Evolutionary conservation across 2,329 filamentous ascomycete species (phyloP), one percentile per base, ranked within the genome.

Genomic region (Fusarium sublunatum): DNA sequence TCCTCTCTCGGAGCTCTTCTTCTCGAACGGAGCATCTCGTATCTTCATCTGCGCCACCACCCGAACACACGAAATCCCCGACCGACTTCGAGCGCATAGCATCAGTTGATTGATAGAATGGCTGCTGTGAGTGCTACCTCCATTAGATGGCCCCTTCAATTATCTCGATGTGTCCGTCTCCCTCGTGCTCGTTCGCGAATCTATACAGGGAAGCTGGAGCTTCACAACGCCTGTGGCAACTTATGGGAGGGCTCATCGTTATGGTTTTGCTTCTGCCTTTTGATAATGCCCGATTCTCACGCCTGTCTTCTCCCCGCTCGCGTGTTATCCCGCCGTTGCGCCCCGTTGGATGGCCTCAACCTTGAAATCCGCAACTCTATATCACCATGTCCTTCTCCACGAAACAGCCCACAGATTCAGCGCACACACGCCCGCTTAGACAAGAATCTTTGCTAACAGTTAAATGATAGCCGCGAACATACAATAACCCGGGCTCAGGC

Each of bases 401-500:
- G 10, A 34, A 32, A 44, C 22, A 26, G n/a, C 49, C n/a, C 32
- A 9, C 19, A 22, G 42, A 40, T 36, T 31, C n/a, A 51, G 35
- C 15, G 31, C 39, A 39, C 39, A 19, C 45, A 46, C 25, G 52
- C 26, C 11, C 13, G 26, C 34, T 12, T 50, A 13, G 24, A 48
- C 15, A 11, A 24, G 5, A 29, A 35, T 10, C 8, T 54, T 24
- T 39, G 53, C 55, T 72, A 48, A 67, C 73, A 71, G 62, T 69
- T 61, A 34, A 32, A 29, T 39, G 44, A 38, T 72, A 81, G 79
- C 72, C 76, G 65, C 78, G 78, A 73, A 72, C 76, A 65, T 80
- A 79, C 77, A 83, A 79, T 75, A 82, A 80, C 73, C 76, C 77
- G 68, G 83, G 82, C 76, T 88, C 78, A 69, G 82, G 82, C 76